These are phyloP conservation scores for Calcarisporium arbuscula DNA, from an alignment of 2,329 filamentous ascomycete species.

Conservation along the genomic window DNA sequence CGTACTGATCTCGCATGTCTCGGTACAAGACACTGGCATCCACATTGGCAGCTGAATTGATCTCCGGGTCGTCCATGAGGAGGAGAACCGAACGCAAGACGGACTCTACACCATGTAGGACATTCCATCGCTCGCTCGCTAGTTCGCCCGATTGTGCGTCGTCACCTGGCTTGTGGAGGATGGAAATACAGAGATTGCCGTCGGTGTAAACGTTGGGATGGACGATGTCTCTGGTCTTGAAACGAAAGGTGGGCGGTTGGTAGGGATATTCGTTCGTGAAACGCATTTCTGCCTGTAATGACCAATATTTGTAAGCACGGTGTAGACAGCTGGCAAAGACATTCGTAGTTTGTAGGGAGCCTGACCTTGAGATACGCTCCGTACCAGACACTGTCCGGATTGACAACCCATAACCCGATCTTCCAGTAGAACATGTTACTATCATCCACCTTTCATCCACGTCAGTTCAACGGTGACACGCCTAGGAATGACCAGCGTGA, in stretches of 20 bases:
- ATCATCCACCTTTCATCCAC: conserved; percentile 55
- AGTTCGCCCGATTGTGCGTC: conserved; percentile 87
- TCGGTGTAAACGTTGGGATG: conserved; percentile 94
- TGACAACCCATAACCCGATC: conserved; percentile 84
- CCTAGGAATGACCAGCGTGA: neutral
- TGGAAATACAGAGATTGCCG: conserved; percentile 91
- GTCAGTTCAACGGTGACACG: conserved; percentile 4
- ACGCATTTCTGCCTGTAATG: conserved; percentile 66
- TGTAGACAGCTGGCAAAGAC: neutral
- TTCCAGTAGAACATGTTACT: conserved; percentile 85
- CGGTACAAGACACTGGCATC: conserved; percentile 85
- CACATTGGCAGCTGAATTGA: conserved; percentile 89
- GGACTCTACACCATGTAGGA: conserved; percentile 88
- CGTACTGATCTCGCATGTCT: conserved; percentile 64
- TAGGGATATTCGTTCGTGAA: conserved; percentile 89
- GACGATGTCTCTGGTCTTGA: conserved; percentile 66
- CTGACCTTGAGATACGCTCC: conserved; percentile 79
- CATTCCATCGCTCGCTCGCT: conserved; percentile 89
- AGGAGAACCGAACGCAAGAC: conserved; percentile 89
- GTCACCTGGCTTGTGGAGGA: conserved; percentile 86
- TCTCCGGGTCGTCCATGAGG: conserved; percentile 88
- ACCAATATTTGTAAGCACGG: neutral
- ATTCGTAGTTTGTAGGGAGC: neutral
- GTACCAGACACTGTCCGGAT: conserved; percentile 85
- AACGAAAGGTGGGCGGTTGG: conserved; percentile 81